These are phyloP conservation scores for Chaetothyriales sp. DNA, from an alignment of 2,329 filamentous ascomycete species.

Conservation along the genomic window DNA sequence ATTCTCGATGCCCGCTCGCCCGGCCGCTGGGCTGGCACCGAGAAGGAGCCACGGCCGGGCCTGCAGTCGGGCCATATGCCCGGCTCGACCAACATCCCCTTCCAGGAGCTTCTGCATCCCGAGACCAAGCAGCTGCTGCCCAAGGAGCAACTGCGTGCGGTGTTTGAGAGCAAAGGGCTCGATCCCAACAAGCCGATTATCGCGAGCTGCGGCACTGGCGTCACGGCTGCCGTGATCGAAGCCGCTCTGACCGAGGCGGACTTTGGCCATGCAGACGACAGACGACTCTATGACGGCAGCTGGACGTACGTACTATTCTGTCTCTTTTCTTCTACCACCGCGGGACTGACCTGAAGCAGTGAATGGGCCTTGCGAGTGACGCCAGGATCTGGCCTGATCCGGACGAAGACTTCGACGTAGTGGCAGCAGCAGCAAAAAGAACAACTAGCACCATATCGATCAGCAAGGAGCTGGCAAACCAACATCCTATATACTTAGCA, in stretches of 20 bases:
- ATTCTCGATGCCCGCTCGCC: slow-evolving; percentile 72
- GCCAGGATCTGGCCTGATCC: slow-evolving; percentile 31
- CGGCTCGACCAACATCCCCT: slow-evolving; percentile 67
- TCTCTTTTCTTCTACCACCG: background rate
- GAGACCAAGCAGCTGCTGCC: slow-evolving; percentile 67
- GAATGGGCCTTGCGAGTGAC: slow-evolving; percentile 38
- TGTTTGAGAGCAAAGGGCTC: slow-evolving; percentile 69
- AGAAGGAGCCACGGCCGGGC: slow-evolving; percentile 73
- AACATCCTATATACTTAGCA: too few species aligned
- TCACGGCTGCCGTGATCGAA: slow-evolving; percentile 83
- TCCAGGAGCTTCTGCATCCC: slow-evolving; percentile 65
- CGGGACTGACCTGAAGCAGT: slow-evolving; percentile 15
- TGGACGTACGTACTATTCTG: slow-evolving; percentile 62
- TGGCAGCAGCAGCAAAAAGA: background rate
- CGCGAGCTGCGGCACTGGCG: slow-evolving; percentile 79
- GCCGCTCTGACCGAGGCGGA: slow-evolving; percentile 67
- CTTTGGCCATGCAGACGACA: slow-evolving; percentile 50
- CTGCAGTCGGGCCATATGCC: slow-evolving; percentile 86
- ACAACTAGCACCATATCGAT: background rate
- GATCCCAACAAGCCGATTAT: slow-evolving; percentile 69
- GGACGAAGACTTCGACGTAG: slow-evolving; percentile 1
- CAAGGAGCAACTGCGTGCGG: slow-evolving; percentile 51
- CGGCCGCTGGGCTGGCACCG: slow-evolving; percentile 67
- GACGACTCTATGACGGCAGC: slow-evolving; percentile 83
- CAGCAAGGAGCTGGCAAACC: too few species aligned